Base-by-base conservation (phyloP, 2,329 filamentous ascomycete species). In the Botrytis hyacinthi region DNA sequence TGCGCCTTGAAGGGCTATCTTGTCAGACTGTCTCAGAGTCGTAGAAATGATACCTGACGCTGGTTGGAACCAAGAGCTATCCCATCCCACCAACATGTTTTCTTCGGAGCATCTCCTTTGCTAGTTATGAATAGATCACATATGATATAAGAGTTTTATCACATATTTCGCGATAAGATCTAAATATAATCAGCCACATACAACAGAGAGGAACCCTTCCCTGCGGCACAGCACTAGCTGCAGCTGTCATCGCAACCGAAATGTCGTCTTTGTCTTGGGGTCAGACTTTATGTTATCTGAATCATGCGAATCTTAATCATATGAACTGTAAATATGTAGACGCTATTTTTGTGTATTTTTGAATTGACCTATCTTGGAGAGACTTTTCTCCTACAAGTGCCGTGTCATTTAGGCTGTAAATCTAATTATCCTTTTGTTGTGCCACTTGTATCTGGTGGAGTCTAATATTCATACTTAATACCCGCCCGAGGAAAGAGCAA, bases 181-280 rank as follows among this genome's bases (percentile, higher is more conserved):
- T 57, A 57, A 57, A 68, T 57, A 57, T 57, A 68, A n/a, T 4
- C 14, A 57, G 12, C 48, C 35, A 42, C n/a, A 32, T 29, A 29
- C 29, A 42, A 69, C 37, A n/a, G 6, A 69, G 10, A 68, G 26
- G 7, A 57, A 32, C 37, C 66, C 40, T 57, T 51, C 66, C 18
- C 16, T 42, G 40, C n/a, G 66, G 66, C 66, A 69, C 66, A 57
- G 37, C 35, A 57, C 37, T 57, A n/a, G 37, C 48, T 42, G 66
- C 66, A 57, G 37, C 51, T 57, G 48, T 69, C 18, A 69, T 57
- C n/a, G n/a, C 32, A 35, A 57, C 35, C 20, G 32, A 32, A 48
- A 57, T 12, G 8, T 29, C 12, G 20, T 12, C n/a, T 32, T 42
- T 57, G n/a, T 40, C 46, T 22, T 32, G 18, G n/a, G 10, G 20